Base-by-base conservation (phyloP, 371 early-diverging fungal species). In the Paraphysoderma sedebokerense region DNA sequence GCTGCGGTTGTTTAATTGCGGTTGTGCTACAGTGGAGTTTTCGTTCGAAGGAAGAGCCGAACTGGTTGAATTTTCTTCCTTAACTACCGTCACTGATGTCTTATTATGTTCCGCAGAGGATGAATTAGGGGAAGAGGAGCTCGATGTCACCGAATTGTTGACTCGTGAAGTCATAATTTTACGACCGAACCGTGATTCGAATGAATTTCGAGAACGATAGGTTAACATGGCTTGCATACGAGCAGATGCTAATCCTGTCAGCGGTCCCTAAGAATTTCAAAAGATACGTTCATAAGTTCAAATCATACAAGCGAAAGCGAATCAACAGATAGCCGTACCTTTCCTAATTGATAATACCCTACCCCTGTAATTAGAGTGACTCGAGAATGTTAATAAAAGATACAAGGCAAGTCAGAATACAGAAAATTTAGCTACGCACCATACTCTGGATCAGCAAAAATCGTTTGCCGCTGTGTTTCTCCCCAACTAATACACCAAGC, bases 401-500 rank as follows among this genome's bases (percentile, higher is more conserved):
- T n/a, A n/a, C n/a, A n/a, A n/a, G n/a, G n/a, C n/a, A n/a, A n/a
- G n/a, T n/a, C n/a, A n/a, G n/a, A n/a, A n/a, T n/a, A n/a, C n/a
- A n/a, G n/a, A n/a, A n/a, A n/a, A n/a, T n/a, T n/a, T n/a, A n/a
- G n/a, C n/a, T 17, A 39, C 13, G 32, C 22, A 26, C 12, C 45
- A 54, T 82, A 90, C 30, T 75, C 72, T 3, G 85, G 82, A 61
- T 96, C 97, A 58, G 82, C 81, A 59, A 84, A 92, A 48, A 96
- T 96, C 3, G 87, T 79, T 61, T 92, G 93, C 30, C 97, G 73
- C 67, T 96, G 97, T 0, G 87, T 84, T 61, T 96, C 97, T 17
- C 89, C 88, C 95, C 95, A 96, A 44, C 85, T 82, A 54, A 96
- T 93, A 33, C 95, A 82, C 97, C 97, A 96, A 0, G 95, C 97